phyloP scores from a whole-genome alignment of 345 rosid genomes.

The Brassica nigra region DNA sequence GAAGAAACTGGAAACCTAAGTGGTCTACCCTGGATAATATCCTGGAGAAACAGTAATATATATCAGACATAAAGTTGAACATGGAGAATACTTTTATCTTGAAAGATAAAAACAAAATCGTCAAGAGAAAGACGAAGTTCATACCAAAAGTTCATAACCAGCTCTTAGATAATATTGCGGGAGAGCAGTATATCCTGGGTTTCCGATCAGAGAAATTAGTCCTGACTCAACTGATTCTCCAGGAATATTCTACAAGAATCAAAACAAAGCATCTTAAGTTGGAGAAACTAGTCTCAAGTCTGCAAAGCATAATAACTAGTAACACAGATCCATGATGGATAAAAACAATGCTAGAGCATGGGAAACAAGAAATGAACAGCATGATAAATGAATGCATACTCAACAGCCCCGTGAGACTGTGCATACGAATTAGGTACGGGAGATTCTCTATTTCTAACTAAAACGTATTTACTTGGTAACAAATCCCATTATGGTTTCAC shows the following conservation, averaged over 20 bases:
- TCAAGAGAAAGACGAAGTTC: conserved; percentile 26
- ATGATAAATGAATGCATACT: conserved; percentile 19
- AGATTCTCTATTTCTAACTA: conserved; percentile 4
- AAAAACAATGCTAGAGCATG: conserved; percentile 10
- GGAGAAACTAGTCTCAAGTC: neutral
- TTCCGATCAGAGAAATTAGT: conserved; percentile 61
- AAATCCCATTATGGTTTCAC: neutral
- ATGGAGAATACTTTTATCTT: neutral
- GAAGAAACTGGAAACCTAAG: conserved; percentile 77
- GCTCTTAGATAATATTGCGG: conserved; percentile 76
- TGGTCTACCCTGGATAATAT: conserved; percentile 70
- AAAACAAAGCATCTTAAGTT: conserved; percentile 21
- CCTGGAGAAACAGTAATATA: conserved; percentile 54
- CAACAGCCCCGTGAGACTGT: neutral
- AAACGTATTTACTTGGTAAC: neutral
- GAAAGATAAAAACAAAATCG: neutral
- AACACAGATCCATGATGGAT: conserved; percentile 19
- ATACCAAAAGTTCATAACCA: conserved; percentile 85
- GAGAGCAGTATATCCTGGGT: conserved; percentile 64
- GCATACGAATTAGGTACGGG: neutral
- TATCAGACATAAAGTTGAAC: conserved; percentile 25
- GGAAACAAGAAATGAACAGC: neutral
- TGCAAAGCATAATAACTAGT: conserved; percentile 1
- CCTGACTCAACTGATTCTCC: conserved; percentile 68
- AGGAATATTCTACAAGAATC: conserved; percentile 58